A percentile compares a stretch with the other conserved stretches of the same genome.
phyloP scores from a whole-genome alignment of 805 yeast species.

The Limtongia smithiae region DNA sequence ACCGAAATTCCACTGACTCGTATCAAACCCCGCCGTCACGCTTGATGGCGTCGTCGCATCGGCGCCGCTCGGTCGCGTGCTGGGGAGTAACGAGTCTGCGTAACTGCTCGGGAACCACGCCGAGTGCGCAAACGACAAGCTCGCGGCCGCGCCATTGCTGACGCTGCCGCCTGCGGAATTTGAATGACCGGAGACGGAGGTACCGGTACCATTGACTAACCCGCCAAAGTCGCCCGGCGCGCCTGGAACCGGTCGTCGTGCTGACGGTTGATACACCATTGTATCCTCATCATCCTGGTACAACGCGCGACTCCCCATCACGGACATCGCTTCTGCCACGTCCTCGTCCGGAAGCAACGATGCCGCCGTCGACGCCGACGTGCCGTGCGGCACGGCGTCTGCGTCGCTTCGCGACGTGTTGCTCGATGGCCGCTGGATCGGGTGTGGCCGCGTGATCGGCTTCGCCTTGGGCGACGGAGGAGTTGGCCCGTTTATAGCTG shows the following conservation, averaged over 20 bases:
- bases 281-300: conserved; percentile 3
- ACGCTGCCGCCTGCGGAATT: too few species aligned
- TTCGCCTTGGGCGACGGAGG: conserved; percentile 14
- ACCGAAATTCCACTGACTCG: too few species aligned
- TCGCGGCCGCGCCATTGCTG: too few species aligned
- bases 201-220: too few species aligned
- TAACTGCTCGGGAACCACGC: too few species aligned
- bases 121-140: too few species aligned
- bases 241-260: neutral
- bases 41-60: too few species aligned
- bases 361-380: neutral
- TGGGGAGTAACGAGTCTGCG: too few species aligned
- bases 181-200: neutral
- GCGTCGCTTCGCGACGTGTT: conserved; percentile 18
- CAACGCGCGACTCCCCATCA: conserved; percentile 14
- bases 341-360: neutral
- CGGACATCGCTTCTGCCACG: neutral
- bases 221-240: neutral
- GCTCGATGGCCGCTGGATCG: conserved; percentile 25
- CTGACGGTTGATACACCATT: conserved; percentile 7
- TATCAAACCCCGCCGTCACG: too few species aligned
- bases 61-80: too few species aligned
- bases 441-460: conserved; percentile 24
- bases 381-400: conserved; percentile 3
- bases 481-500: conserved; percentile 6